Base-by-base conservation (phyloP, 345 rosid genomes). In the Toxicodendron radicans region DNA sequence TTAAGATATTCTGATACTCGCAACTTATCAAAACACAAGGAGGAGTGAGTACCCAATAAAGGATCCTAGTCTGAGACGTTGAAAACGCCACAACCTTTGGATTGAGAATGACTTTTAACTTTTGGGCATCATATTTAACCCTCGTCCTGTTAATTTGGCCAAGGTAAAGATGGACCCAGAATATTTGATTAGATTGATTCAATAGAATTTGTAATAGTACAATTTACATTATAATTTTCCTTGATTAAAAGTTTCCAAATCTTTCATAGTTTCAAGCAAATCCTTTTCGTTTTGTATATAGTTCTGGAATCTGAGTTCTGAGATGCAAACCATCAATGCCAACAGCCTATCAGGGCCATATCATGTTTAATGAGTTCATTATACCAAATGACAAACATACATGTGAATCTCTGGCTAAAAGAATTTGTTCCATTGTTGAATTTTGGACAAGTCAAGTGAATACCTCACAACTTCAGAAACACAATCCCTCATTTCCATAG, bases 21-120 rank as follows among this genome's bases (percentile, higher is more conserved):
- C 33, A 76, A 71, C 70, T 51, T 70, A 5, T 49, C 82, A 1
- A 94, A 94, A 83, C 91, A 58, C 17, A 92, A 92, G 79, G 81
- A 82, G 18, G 92, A 91, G 72, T 92, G 69, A 83, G 74, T 21
- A 21, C 38, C 14, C 68, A 16, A 17, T n/a, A 12, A 51, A 63
- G 21, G 53, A 58, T 43, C 12, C 6, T 45, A 14, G 6, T 5
- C 18, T 14, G 13, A 35, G 57, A 71, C 33, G 13, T 49, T 14
- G n/a, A 68, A 72, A 52, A 30, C 56, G 17, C 33, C 9, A 10
- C 9, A 21, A 20, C n/a, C 51, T 58, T 58, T 56, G 11, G 60
- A 7, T n/a, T 53, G 61, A 23, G 35, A 53, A 11, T 21, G 20
- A 12, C 41, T 41, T 0, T 68, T 52, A 71, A 43, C 41, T 43